Conservation (phyloP, 1,139 yeast species). For the Yamadazyma diddensiae region DNA sequence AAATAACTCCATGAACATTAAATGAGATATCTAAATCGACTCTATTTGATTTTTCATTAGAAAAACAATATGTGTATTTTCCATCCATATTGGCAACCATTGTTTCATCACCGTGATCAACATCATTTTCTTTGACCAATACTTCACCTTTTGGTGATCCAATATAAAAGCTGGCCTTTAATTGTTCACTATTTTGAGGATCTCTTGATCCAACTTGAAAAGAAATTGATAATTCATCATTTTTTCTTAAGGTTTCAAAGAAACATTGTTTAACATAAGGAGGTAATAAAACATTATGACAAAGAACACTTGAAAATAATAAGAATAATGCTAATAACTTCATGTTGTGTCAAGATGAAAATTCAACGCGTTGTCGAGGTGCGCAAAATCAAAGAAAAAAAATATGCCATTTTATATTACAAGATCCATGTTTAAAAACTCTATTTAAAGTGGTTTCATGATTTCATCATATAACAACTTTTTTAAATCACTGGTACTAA, state of each 20-base stretch:
- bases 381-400: too few relatives aligned
- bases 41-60: conserved; percentile 73
- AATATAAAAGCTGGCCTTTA: conserved; percentile 69
- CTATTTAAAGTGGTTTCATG: conserved; percentile 28
- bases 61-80: conserved; percentile 84
- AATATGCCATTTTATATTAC: conserved; percentile 2
- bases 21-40: conserved; percentile 89
- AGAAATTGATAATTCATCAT: conserved; percentile 84
- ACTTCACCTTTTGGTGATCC: conserved; percentile 59
- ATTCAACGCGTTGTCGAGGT: conserved; percentile 2
- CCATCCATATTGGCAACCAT: conserved; percentile 67
- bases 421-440: background rate
- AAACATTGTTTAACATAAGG: conserved; percentile 88
- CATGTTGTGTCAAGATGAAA: conserved; percentile 5
- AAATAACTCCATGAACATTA: conserved; percentile 91
- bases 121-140: conserved; percentile 47
- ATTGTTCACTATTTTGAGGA: conserved; percentile 72
- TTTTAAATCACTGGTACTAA: conserved; percentile 47
- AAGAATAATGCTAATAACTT: conserved; percentile 10
- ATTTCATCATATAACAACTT: conserved; percentile 58
- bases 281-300: conserved; percentile 83
- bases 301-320: conserved; percentile 29
- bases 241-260: conserved; percentile 74
- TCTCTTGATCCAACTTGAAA: conserved; percentile 95
- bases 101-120: conserved; percentile 79